Evolutionary conservation across 2,329 filamentous ascomycete genomes (phyloP), one percentile per base, ranked within the genome.

Genomic region (Plenodomus biglobosus): DNA sequence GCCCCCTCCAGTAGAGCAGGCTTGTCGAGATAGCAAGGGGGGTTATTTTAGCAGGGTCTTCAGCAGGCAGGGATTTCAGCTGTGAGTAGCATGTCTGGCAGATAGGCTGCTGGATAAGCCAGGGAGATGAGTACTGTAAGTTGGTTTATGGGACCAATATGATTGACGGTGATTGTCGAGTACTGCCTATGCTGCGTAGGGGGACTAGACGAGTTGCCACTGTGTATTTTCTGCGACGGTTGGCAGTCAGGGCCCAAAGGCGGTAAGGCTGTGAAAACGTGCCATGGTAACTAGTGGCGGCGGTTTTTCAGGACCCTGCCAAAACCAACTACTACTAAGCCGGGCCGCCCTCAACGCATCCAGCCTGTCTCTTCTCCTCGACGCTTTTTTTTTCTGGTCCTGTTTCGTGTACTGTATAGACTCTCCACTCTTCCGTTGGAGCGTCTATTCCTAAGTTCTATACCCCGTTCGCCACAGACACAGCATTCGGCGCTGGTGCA

Each of bases 381-480:
- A 49, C 47, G 41, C 53, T 58, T 40, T 39, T 57, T 53, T 39
- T 53, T 57, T 53, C 38, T 53, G 46, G 46, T 53, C 30, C 50
- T 32, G 46, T 40, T 56, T 52, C 50, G 42, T 58, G 44, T 58
- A 52, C 59, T 61, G 50, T 58, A 56, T 57, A 54, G 52, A 63
- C 62, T 66, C 64, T 68, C 64, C 60, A 61, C 64, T 63, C 61
- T 56, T 58, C 56, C 38, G 48, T 48, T 41, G 61, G 61, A 55
- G 59, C 53, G 59, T 62, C 58, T 55, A 34, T 50, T 56, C 8
- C 27, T 53, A 51, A 50, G 39, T 50, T 56, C 55, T 48, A 62
- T 60, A 64, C 54, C 61, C 59, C 27, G 46, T 47, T 48, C 20
- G 35, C 46, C 38, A 17, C 50, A 34, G 16, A 18, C 15, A n/a